Evolutionary conservation across 257 asterid species (phyloP).

Genomic region (Solanum habrochaites): DNA sequence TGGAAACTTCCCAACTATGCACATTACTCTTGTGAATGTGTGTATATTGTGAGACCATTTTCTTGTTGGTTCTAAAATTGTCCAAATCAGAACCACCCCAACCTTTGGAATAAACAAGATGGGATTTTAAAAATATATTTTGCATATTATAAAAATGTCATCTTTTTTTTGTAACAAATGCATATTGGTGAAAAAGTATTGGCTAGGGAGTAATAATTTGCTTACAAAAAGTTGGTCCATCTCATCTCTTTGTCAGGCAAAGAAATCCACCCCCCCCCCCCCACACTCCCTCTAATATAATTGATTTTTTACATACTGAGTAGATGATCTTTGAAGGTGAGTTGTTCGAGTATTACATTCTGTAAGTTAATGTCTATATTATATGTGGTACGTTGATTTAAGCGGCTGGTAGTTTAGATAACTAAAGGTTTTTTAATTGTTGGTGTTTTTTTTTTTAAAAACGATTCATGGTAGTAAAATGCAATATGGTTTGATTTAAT

Average conservation of each 20-base stretch:
- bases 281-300: background rate
- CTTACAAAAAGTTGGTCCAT: background rate
- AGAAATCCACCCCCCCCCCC: background rate
- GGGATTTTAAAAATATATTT: background rate
- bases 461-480: background rate
- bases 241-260: background rate
- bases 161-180: background rate
- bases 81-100: background rate
- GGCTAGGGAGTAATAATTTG: background rate
- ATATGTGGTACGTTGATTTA: background rate
- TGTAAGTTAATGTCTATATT: background rate
- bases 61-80: background rate
- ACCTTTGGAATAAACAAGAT: background rate
- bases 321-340: too few relatives aligned
- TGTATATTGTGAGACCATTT: background rate
- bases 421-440: too few relatives aligned
- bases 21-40: background rate
- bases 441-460: too few relatives aligned
- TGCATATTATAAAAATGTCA: background rate
- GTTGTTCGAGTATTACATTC: rapidly evolving
- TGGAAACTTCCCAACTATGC: background rate
- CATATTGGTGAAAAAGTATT: background rate
- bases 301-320: too few relatives aligned
- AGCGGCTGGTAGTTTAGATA: too few relatives aligned
- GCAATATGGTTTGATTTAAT: background rate